Evolutionary conservation across 345 rosid genomes (phyloP).

Genomic region (Citrus trifoliata): DNA sequence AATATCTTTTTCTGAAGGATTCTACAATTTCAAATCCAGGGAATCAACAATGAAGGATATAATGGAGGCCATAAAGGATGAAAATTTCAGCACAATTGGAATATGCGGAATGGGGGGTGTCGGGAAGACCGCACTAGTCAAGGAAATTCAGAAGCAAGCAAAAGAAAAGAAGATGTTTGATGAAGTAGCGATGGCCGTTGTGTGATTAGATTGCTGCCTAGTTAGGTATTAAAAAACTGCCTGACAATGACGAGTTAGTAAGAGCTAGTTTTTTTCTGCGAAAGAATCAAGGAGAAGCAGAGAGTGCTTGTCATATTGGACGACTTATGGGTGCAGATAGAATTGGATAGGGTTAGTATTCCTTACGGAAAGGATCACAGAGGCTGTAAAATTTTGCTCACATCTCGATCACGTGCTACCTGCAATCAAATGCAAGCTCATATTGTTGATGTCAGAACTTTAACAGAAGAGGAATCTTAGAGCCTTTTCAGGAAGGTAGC

Average conservation of each 20-base stretch:
- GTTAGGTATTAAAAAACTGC: neutral
- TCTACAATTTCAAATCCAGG: neutral
- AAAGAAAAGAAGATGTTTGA: slow-evolving; percentile 5
- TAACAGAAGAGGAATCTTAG: too few species aligned
- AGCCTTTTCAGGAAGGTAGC: too few species aligned
- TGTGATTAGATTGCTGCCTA: neutral
- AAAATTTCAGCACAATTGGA: slow-evolving; percentile 7
- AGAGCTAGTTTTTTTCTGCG: slow-evolving; percentile 7
- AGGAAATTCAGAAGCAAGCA: neutral
- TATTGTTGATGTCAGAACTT: too few species aligned
- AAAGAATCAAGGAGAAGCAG: neutral
- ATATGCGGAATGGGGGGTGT: slow-evolving; percentile 14
- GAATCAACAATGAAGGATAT: neutral
- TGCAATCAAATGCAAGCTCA: too few species aligned
- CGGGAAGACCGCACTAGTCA: slow-evolving; percentile 15
- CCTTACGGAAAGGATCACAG: too few species aligned
- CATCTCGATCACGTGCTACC: too few species aligned
- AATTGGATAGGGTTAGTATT: too few species aligned
- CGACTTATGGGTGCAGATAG: too few species aligned
- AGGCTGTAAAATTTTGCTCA: too few species aligned
- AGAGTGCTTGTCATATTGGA: slow-evolving; percentile 6
- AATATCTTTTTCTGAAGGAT: neutral
- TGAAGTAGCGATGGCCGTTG: neutral
- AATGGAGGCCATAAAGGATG: neutral
- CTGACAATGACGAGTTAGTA: neutral